These are phyloP conservation scores for Fusarium verticillioides DNA, from an alignment of 2,329 filamentous ascomycete species.

Conservation along the genomic window DNA sequence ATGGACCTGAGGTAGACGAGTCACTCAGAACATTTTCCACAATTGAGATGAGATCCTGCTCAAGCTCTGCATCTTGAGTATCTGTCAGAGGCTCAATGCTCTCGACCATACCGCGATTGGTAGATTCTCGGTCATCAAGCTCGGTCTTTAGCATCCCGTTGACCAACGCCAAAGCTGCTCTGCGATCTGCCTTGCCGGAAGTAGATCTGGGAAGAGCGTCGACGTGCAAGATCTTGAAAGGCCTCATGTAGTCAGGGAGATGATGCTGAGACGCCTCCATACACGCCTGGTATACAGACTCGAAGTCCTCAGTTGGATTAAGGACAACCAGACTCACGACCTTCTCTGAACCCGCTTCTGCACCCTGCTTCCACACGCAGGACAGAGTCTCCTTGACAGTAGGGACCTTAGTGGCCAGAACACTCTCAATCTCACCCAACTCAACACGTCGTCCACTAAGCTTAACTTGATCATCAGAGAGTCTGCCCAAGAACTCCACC, in stretches of 20 bases:
- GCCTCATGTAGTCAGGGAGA: constrained; percentile 26
- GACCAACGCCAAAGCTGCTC: background rate
- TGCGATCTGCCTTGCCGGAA: constrained; percentile 19
- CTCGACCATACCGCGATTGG: fast-evolving
- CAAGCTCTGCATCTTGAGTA: background rate
- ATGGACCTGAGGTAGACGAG: fast-evolving
- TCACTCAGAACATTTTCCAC: background rate
- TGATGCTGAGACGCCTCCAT: background rate
- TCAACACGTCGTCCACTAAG: constrained; percentile 27
- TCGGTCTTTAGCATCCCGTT: background rate
- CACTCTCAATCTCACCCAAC: constrained; percentile 22
- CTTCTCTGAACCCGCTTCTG: constrained; percentile 6
- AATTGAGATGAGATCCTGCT: background rate
- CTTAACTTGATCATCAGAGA: constrained; percentile 28
- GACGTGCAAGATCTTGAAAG: background rate
- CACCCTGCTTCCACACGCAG: constrained; percentile 15
- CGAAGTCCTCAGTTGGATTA: background rate
- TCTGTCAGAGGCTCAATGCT: background rate
- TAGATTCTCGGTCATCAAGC: fast-evolving
- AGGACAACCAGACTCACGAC: constrained; percentile 8
- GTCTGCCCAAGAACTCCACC: constrained; percentile 16
- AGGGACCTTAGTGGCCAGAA: background rate
- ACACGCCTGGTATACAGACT: background rate
- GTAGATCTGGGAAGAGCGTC: background rate
- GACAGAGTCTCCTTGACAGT: background rate